Base-by-base conservation (phyloP, 106 monocot genomes). In the Hemerocallis citrina region DNA sequence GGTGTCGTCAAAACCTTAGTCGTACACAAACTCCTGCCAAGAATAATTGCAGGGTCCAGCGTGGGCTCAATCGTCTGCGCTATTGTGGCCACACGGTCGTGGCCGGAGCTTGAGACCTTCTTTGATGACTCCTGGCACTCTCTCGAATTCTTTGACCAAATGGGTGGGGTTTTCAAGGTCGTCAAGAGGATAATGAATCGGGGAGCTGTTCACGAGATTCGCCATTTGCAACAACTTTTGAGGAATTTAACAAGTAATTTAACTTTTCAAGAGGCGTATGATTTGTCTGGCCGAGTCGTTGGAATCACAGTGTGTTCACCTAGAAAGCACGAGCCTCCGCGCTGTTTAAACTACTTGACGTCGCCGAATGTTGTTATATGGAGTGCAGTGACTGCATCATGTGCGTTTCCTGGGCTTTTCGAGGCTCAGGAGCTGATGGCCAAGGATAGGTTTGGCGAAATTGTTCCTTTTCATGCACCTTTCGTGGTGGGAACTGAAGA, bases 351-450 rank as follows among this genome's bases (percentile, higher is more conserved):
- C 51, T 91, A 96, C 57, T 66, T 96, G 78, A 96, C 90, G 42
- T 77, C 95, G 12, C 96, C 96, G 22, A 84, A 98, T 77, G 96
- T 98, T 39, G 75, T 98, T 15, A 92, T 98, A 55, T 98, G 96
- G 96, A 98, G 96, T 59, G 96, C 96, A 6, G 91, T 88, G 2
- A 74, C 96, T 52, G 96, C 96, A 38, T 98, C 96, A 7, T 98
- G 96, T 75, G 96, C 96, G 16, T 98, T 92, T 66, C 96, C 96
- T 23, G 91, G 87, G 0, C 77, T 98, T 6, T 98, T 88, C 63
- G 96, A 98, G 65, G 91, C 96, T 7, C 91, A 98, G 56, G 87
- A 92, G 57, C 70, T 92, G 55, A 98, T 98, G 96, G 91, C 91
- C 5, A 91, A 91, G 68, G 79, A 98, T 72, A 84, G 96, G 30